A percentile compares a stretch with the other conserved stretches of the same genome.
phyloP scores from a whole-genome alignment of 805 yeast species.

The Hanseniaspora thailandica region DNA sequence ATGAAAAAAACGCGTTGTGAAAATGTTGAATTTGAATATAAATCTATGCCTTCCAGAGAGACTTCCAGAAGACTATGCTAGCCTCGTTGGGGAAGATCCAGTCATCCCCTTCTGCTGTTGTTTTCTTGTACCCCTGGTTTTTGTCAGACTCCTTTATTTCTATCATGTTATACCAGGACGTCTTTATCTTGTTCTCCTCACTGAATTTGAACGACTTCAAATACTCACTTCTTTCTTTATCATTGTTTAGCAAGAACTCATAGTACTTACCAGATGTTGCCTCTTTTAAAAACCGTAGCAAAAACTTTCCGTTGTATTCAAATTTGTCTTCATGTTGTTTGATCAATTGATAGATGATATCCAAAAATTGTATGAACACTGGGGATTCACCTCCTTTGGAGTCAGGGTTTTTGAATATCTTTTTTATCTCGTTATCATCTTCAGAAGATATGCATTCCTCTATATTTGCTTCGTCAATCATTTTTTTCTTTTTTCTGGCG shows the following conservation, averaged over 20 bases:
- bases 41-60: not conserved
- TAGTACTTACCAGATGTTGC: constrained; percentile 92
- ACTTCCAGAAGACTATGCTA: constrained; percentile 25
- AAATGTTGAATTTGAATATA: not conserved
- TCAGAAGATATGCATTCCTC: not conserved
- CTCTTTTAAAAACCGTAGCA: constrained; percentile 76
- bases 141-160: constrained; percentile 50
- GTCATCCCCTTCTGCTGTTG: constrained; percentile 27
- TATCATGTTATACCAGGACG: constrained; percentile 47
- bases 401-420: not conserved
- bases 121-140: constrained; percentile 24
- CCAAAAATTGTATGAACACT: constrained; percentile 85
- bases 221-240: constrained; percentile 42
- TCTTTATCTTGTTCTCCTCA: constrained; percentile 65
- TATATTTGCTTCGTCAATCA: not conserved
- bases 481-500: not conserved
- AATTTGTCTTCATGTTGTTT: constrained; percentile 60
- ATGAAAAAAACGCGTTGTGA: not conserved
- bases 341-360: constrained; percentile 70
- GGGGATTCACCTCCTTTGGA: constrained; percentile 50
- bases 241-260: constrained; percentile 68
- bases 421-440: not conserved
- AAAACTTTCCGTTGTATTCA: constrained; percentile 79
- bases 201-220: constrained; percentile 34
- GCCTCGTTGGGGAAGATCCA: constrained; percentile 41